Evolutionary conservation across 352 stramenopile genomes (phyloP), one percentile per base, ranked within the genome.

Genomic region (Pythium phragmitis): DNA sequence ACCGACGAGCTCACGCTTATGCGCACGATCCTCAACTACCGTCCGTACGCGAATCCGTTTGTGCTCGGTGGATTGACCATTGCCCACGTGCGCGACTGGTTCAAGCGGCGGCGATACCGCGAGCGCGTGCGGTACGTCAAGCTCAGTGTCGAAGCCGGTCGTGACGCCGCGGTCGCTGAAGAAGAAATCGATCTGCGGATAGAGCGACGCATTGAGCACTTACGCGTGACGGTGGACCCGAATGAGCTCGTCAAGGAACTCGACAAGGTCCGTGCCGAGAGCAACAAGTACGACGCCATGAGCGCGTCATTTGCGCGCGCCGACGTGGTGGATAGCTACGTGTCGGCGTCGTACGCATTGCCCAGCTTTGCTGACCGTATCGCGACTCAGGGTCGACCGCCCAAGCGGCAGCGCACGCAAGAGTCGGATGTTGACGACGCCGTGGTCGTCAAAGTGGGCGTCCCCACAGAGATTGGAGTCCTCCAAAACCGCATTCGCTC

Each of bases 241-340:
- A 91, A 94, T 46, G 85, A 92, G 14, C 69, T 94, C 21, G 85
- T 94, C 6, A 89, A 87, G 39, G 81, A 94, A 28, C 70, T 94
- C 16, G 85, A 94, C 39, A 74, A 77, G 13, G 85, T 91, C 30
- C 82, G 83, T 0, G 74, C 73, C 3, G 74, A 89, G 50, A 90
- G 80, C 54, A 82, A 80, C 26, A 59, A 77, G 57, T 91, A 87
- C 42, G 82, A 91, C 60, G 75, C 80, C n/a, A 81, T 87, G 43
- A 73, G 85, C 23, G 72, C 68, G 17, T 72, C 82, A 7, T 94
- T 94, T 68, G 79, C 80, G 3, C 73, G 74, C 3, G 73, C 79
- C 17, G 77, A 74, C 39, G 85, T 82, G 55, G 68, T 94, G 37
- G 72, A 83, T 9, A 74, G 73, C 9, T 92, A 82, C 48, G 63